These are phyloP conservation scores for Cercophora sp. DNA, from an alignment of 495 filamentous ascomycete genomes.

Conservation along the genomic window DNA sequence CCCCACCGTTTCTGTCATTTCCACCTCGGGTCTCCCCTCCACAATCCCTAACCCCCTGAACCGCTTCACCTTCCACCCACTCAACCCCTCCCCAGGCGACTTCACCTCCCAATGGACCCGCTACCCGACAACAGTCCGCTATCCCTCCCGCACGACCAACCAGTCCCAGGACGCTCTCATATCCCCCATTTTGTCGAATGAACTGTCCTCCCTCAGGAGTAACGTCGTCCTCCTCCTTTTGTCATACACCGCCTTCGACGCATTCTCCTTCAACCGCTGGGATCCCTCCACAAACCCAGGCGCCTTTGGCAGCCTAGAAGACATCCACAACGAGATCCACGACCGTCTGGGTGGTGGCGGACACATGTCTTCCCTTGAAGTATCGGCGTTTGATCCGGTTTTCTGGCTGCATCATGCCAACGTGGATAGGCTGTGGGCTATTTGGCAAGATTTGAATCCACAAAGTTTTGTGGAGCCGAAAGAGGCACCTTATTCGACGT, in stretches of 20 bases:
- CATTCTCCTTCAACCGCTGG: conserved; percentile 56
- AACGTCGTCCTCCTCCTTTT: conserved; percentile 54
- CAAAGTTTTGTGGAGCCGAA: conserved; percentile 50
- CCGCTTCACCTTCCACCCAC: conserved; percentile 30
- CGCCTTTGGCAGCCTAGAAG: conserved; percentile 54
- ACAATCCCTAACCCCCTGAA: conserved; percentile 36
- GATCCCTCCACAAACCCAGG: conserved; percentile 31
- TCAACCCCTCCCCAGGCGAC: conserved; percentile 21
- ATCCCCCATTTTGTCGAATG: conserved; percentile 42
- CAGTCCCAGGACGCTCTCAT: conserved; percentile 41
- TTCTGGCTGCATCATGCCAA: conserved; percentile 60
- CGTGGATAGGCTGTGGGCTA: conserved; percentile 63
- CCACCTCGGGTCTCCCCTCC: conserved; percentile 30
- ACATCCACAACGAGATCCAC: conserved; percentile 63
- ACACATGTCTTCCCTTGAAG: conserved; percentile 60
- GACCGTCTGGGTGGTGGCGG: conserved; percentile 51
- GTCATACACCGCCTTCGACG: conserved; percentile 52
- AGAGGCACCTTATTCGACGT: conserved; percentile 47
- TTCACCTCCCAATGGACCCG: conserved; percentile 25
- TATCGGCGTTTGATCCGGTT: conserved; percentile 67
- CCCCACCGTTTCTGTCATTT: conserved; percentile 34
- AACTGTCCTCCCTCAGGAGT: conserved; percentile 35
- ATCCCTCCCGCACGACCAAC: conserved; percentile 19
- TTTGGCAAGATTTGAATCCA: conserved; percentile 69
- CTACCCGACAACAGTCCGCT: conserved; percentile 22